These are phyloP conservation scores for Chaetomium globosum DNA, from an alignment of 2,329 filamentous ascomycete species.

Conservation along the genomic window DNA sequence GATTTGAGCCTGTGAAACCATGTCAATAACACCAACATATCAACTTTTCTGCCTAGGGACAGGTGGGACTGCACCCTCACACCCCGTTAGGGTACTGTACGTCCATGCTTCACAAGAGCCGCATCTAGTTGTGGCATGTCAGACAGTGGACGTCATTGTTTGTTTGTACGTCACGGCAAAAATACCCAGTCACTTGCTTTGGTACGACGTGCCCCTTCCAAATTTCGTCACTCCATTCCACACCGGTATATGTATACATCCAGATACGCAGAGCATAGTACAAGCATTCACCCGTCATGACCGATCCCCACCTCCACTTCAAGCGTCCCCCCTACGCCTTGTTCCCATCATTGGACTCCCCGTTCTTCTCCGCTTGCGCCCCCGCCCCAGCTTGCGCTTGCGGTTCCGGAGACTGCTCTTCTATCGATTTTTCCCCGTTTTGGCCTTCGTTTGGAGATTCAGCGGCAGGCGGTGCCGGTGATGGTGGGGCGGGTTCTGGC, in stretches of 20 bases:
- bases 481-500: slow-evolving; percentile 7
- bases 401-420: not conserved
- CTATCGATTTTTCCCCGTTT: slow-evolving; percentile 1
- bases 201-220: not conserved
- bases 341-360: slow-evolving; percentile 4
- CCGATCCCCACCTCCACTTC: not conserved
- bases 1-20: not conserved
- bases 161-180: no score
- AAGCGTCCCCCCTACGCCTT: slow-evolving; percentile 19
- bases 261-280: not conserved
- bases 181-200: not conserved
- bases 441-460: not conserved
- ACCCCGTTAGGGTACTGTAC: no score
- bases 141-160: no score
- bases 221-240: not conserved
- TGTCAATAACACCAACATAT: not conserved
- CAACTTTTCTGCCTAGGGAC: no score
- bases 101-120: no score
- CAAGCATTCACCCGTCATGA: not conserved
- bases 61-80: no score
- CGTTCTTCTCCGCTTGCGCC: slow-evolving; percentile 3
- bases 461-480: not conserved
- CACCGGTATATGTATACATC: slow-evolving; percentile 6
- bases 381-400: not conserved
- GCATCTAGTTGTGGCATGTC: no score